A percentile compares a stretch with the other conserved stretches of the same genome.
These are phyloP conservation scores for Volvariella volvacea DNA, from an alignment of 1,284 basidiomycete species.

Conservation along the genomic window DNA sequence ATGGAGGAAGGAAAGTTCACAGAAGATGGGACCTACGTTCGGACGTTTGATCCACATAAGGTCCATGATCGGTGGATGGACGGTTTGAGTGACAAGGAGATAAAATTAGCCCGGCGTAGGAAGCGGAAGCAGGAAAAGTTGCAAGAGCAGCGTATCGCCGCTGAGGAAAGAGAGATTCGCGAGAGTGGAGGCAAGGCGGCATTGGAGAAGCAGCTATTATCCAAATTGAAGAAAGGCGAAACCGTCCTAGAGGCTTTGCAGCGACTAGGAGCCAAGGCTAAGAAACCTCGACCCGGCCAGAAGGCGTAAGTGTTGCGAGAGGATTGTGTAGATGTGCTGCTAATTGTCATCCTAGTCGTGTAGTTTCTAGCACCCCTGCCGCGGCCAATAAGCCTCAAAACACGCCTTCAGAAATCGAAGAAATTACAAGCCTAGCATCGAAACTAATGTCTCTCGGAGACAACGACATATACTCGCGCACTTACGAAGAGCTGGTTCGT, in stretches of 20 bases:
- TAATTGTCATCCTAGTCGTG: conserved; percentile 4
- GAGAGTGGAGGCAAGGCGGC: conserved; percentile 62
- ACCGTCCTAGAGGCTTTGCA: conserved; percentile 88
- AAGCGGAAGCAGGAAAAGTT: conserved; percentile 65
- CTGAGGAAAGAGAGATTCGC: conserved; percentile 66
- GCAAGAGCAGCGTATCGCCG: conserved; percentile 62
- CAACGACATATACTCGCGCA: conserved; percentile 75
- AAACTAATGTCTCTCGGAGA: conserved; percentile 79
- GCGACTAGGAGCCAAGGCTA: conserved; percentile 70
- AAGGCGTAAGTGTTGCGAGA: conserved; percentile 30
- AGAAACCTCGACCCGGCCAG: conserved; percentile 41
- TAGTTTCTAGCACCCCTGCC: conserved; percentile 1
- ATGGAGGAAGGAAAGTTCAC: conserved; percentile 97
- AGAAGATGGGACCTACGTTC: conserved; percentile 86
- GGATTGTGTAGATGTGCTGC: conserved; percentile 2
- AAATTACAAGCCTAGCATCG: conserved; percentile 77
- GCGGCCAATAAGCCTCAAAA: conserved; percentile 33
- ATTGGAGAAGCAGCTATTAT: conserved; percentile 64
- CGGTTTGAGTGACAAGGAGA: conserved; percentile 79
- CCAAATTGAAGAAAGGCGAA: conserved; percentile 82
- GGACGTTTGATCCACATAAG: conserved; percentile 84
- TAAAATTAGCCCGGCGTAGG: conserved; percentile 72
- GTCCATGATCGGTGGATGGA: conserved; percentile 96
- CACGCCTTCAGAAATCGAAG: conserved; percentile 56
- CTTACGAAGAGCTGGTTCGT: conserved; percentile 78